phyloP scores from a whole-genome alignment of 1,139 yeast genomes.

The Pneumocystis carinii region DNA sequence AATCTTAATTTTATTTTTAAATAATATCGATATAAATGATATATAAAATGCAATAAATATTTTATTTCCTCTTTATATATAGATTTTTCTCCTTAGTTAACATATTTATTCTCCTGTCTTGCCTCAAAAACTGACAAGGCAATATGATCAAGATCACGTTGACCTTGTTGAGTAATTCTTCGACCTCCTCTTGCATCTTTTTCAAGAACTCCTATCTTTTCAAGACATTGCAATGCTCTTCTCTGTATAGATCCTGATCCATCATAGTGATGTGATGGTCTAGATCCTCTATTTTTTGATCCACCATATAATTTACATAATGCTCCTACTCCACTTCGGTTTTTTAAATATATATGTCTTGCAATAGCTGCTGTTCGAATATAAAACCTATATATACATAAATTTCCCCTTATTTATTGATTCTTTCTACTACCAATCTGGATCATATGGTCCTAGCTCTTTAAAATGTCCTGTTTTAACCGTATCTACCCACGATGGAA shows the following conservation, averaged over 20 bases:
- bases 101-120: slow-evolving; percentile 23
- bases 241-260: slow-evolving; percentile 99
- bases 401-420: background rate
- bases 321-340: slow-evolving; percentile 98
- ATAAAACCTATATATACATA: slow-evolving; percentile 6
- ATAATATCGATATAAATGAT: background rate
- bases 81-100: slow-evolving; percentile 19
- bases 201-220: slow-evolving; percentile 95
- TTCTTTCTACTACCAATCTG: slow-evolving; percentile 36
- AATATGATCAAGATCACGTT: slow-evolving; percentile 99
- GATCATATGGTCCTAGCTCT: slow-evolving; percentile 99
- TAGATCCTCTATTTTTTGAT: slow-evolving; percentile 97
- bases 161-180: slow-evolving; percentile 98
- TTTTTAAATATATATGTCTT: slow-evolving; percentile 99
- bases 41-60: background rate
- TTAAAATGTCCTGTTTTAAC: slow-evolving; percentile 99
- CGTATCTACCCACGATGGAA: slow-evolving; percentile 99
- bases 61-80: background rate
- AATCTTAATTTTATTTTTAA: background rate
- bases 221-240: slow-evolving; percentile 93
- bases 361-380: slow-evolving; percentile 98
- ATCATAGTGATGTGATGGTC: slow-evolving; percentile 97
- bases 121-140: slow-evolving; percentile 55
- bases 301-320: slow-evolving; percentile 99
- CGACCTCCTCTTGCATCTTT: slow-evolving; percentile 98